phyloP scores from a whole-genome alignment of 2,329 filamentous ascomycete genomes.

The Scedosporium boydii region DNA sequence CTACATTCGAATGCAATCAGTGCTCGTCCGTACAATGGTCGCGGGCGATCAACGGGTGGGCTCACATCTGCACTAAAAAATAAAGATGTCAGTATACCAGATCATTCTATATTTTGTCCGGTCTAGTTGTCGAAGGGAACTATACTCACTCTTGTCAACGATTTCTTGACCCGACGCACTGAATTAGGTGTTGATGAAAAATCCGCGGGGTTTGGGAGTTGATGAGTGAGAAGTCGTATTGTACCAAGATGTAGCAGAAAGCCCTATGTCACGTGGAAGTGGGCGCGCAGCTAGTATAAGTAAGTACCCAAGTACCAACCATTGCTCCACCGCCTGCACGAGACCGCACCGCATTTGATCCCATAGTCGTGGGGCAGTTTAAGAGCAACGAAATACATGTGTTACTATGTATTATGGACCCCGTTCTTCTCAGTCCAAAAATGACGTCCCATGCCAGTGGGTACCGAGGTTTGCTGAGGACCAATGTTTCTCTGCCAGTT shows the following conservation, averaged over 20 bases:
- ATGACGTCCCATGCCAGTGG: neutral
- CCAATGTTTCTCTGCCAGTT: conserved; percentile 1
- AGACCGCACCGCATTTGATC: neutral
- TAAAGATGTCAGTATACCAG: conserved; percentile 35
- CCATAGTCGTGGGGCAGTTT: too few species aligned
- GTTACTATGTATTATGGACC: too few species aligned
- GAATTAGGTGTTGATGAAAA: conserved; percentile 18
- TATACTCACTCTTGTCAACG: conserved; percentile 50
- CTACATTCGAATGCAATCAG: conserved; percentile 33
- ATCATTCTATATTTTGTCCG: neutral
- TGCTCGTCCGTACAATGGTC: conserved; percentile 15
- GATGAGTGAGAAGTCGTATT: conserved; percentile 7
- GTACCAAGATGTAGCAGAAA: conserved; percentile 5
- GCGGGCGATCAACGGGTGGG: conserved; percentile 13
- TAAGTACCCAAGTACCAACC: too few species aligned
- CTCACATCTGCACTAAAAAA: conserved; percentile 80
- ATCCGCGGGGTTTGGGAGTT: conserved; percentile 10
- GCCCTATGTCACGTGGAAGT: conserved; percentile 6
- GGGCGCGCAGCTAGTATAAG: too few species aligned
- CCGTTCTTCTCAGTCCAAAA: neutral
- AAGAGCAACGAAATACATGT: too few species aligned
- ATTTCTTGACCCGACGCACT: conserved; percentile 31
- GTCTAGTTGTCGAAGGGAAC: neutral
- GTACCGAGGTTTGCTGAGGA: neutral
- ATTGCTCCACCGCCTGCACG: too few species aligned